phyloP scores from a whole-genome alignment of 768 basidiomycete genomes.

The Suillus spraguei region DNA sequence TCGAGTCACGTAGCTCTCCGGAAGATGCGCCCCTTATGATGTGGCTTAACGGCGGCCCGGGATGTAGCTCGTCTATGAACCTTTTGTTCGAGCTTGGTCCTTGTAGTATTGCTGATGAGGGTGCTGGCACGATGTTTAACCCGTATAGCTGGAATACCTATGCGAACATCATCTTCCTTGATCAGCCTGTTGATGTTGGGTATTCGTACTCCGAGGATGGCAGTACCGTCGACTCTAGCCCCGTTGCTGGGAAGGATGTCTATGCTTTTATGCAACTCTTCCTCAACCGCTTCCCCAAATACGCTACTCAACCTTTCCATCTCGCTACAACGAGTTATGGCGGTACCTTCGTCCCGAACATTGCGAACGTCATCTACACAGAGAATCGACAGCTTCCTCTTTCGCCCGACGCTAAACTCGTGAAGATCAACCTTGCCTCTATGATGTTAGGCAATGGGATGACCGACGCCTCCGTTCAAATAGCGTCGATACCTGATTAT shows the following conservation, averaged over 20 bases:
- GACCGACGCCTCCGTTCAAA: constrained; percentile 83
- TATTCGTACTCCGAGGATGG: constrained; percentile 84
- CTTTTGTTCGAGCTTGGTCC: constrained; percentile 93
- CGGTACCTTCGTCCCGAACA: constrained; percentile 85
- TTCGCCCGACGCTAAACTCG: constrained; percentile 48
- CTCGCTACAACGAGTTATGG: constrained; percentile 79
- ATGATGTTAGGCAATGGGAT: constrained; percentile 88
- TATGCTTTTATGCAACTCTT: constrained; percentile 84
- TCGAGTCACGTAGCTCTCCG: constrained; percentile 80
- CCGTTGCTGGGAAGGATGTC: constrained; percentile 89
- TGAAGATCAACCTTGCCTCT: constrained; percentile 79
- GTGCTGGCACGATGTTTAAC: constrained; percentile 72
- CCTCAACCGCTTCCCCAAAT: constrained; percentile 75
- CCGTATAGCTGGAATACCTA: constrained; percentile 83
- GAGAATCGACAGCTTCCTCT: constrained; percentile 65
- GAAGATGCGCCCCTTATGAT: constrained; percentile 79
- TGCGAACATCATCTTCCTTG: constrained; percentile 61
- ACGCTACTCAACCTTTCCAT: constrained; percentile 71
- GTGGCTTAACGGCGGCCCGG: constrained; percentile 88
- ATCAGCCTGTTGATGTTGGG: too few species aligned
- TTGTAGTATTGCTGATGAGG: constrained; percentile 70
- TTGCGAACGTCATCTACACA: constrained; percentile 80
- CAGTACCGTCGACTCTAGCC: constrained; percentile 74
- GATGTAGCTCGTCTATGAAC: constrained; percentile 77
- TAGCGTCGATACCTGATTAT: constrained; percentile 80